A percentile compares a stretch with the other conserved stretches of the same genome.
phyloP scores from a whole-genome alignment of 148 eudicot species.

The Vaccinium macrocarpon region DNA sequence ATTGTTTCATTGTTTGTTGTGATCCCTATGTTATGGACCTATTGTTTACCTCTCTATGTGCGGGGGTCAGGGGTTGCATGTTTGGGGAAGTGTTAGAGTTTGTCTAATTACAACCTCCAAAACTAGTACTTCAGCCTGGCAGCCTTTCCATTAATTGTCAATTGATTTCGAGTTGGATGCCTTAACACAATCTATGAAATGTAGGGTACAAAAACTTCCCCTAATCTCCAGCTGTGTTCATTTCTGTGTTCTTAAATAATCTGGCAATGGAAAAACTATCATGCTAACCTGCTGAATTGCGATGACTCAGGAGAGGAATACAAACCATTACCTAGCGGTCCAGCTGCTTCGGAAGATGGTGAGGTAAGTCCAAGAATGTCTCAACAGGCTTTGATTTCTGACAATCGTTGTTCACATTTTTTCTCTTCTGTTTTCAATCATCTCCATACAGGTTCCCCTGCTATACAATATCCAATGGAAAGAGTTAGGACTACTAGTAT shows the following conservation, averaged over 20 bases:
- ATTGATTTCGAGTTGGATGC: too few species aligned
- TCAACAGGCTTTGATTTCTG: neutral
- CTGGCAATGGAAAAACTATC: neutral
- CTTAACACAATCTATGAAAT: neutral
- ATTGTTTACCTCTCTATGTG: too few species aligned
- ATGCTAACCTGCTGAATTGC: conserved; percentile 18
- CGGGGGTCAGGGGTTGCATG: too few species aligned
- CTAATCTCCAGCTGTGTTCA: neutral
- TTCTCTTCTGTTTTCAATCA: neutral
- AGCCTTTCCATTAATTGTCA: too few species aligned
- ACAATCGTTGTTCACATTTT: neutral
- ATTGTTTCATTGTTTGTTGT: too few species aligned
- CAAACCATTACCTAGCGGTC: conserved; percentile 57
- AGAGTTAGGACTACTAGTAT: conserved; percentile 49
- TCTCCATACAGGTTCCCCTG: conserved; percentile 45
- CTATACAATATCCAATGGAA: conserved; percentile 62
- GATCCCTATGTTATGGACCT: too few species aligned
- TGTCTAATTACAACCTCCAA: too few species aligned
- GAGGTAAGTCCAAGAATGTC: conserved; percentile 21
- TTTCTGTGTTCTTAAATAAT: neutral
- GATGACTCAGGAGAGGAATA: conserved; percentile 48
- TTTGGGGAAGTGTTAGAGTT: too few species aligned
- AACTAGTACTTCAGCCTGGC: too few species aligned
- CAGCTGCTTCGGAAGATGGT: conserved; percentile 32
- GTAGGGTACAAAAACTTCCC: neutral